Conservation (phyloP, 352 stramenopile species). For the Thalassiosira sp. region DNA sequence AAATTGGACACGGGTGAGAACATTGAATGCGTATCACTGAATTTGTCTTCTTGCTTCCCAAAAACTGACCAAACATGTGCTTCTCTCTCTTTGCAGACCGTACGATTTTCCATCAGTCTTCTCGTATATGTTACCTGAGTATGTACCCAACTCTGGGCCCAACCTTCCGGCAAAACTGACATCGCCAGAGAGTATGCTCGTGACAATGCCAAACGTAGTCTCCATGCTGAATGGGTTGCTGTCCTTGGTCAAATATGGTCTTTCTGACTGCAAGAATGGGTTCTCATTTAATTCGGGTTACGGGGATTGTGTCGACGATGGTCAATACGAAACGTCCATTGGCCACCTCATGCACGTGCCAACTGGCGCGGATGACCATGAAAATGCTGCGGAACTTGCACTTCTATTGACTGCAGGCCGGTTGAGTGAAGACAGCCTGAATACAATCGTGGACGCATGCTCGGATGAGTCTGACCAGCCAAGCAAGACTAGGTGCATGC, state of each 20-base stretch:
- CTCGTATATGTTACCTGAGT: slow-evolving; percentile 75
- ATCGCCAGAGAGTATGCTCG: slow-evolving; percentile 61
- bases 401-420: slow-evolving; percentile 68
- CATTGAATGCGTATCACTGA: background rate
- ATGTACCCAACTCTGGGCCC: slow-evolving; percentile 48
- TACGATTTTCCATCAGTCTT: slow-evolving; percentile 74
- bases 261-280: slow-evolving; percentile 60
- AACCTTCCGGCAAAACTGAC: slow-evolving; percentile 18
- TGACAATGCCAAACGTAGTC: slow-evolving; percentile 62
- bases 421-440: slow-evolving; percentile 48
- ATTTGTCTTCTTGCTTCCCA: background rate
- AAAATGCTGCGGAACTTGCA: slow-evolving; percentile 55
- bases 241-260: slow-evolving; percentile 69
- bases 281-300: slow-evolving; percentile 49
- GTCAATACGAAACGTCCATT: slow-evolving; percentile 29
- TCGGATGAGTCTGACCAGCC: slow-evolving; percentile 27
- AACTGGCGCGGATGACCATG: slow-evolving; percentile 12
- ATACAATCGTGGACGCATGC: slow-evolving; percentile 44
- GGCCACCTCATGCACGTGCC: slow-evolving; percentile 44
- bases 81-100: slow-evolving; percentile 16
- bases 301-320: slow-evolving; percentile 27
- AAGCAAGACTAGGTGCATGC: slow-evolving; percentile 40
- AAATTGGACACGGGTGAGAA: slow-evolving; percentile 40
- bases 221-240: slow-evolving; percentile 75
- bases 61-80: background rate